Evolutionary conservation across 2,329 filamentous ascomycete species (phyloP).

Genomic region (Fusarium protoensiforme): DNA sequence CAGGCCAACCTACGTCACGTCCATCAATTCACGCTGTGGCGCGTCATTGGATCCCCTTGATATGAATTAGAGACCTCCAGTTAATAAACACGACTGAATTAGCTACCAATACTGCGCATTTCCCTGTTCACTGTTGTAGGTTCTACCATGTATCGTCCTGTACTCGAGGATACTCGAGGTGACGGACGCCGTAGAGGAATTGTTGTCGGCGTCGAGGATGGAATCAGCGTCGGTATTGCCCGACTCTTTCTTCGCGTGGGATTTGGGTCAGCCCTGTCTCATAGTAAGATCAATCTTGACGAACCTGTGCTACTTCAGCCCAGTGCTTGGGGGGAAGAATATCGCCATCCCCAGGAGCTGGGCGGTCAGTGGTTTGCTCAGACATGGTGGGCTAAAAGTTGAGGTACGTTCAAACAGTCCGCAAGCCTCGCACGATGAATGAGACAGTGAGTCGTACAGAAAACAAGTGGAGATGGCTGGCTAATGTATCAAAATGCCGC

Average conservation of each 20-base stretch:
- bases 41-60: conserved; percentile 38
- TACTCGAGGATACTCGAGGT: conserved; percentile 37
- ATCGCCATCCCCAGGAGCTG: too few species aligned
- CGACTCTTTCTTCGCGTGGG: neutral
- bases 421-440: neutral
- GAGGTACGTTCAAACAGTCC: too few species aligned
- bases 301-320: conserved; percentile 29
- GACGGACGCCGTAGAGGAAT: conserved; percentile 32
- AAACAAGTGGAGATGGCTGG: neutral
- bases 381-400: neutral
- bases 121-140: conserved; percentile 37
- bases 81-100: accelerated
- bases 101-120: conserved; percentile 41
- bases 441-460: neutral
- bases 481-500: neutral
- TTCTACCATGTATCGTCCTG: conserved; percentile 35
- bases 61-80: neutral
- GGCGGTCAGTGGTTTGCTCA: neutral
- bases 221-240: conserved; percentile 8
- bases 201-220: conserved; percentile 7
- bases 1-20: conserved; percentile 15
- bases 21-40: conserved; percentile 36
- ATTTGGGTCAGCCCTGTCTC: neutral
- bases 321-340: conserved; percentile 27
- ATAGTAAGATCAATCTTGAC: neutral